Evolutionary conservation across 2,329 filamentous ascomycete species (phyloP).

Genomic region (Penicillium freii): DNA sequence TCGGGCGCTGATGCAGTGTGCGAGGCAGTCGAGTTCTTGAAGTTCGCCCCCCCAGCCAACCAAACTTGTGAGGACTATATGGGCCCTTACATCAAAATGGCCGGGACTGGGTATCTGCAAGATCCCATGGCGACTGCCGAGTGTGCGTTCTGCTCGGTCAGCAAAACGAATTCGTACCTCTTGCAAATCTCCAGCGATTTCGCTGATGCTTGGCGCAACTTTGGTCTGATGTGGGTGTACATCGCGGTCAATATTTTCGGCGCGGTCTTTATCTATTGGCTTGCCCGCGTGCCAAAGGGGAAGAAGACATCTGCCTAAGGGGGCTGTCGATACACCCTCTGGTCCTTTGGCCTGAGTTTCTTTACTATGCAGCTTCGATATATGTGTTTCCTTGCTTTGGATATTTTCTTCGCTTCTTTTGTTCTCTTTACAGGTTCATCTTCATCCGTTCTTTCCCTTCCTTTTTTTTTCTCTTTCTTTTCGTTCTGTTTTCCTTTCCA

Average conservation of each 20-base stretch:
- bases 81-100: neutral
- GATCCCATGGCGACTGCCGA: neutral
- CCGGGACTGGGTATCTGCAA: slow-evolving; percentile 4
- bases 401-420: neutral
- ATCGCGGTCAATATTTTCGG: slow-evolving; percentile 9
- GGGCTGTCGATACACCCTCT: neutral
- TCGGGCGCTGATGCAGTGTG: slow-evolving; percentile 3
- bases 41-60: slow-evolving; percentile 2
- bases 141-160: slow-evolving; percentile 7
- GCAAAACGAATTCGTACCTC: slow-evolving; percentile 10
- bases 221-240: slow-evolving; percentile 17
- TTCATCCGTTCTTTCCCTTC: neutral
- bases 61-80: slow-evolving; percentile 15
- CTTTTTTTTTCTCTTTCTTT: neutral
- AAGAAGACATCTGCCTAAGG: neutral
- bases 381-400: neutral
- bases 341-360: neutral
- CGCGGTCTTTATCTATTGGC: slow-evolving; percentile 13
- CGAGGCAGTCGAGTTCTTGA: neutral
- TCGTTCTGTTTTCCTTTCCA: too few relatives aligned
- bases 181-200: neutral
- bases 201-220: slow-evolving; percentile 11
- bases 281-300: slow-evolving; percentile 11
- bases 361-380: neutral
- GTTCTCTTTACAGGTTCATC: neutral